phyloP scores from a whole-genome alignment of 352 stramenopile genomes.

The Heterotrichella gracilis region DNA sequence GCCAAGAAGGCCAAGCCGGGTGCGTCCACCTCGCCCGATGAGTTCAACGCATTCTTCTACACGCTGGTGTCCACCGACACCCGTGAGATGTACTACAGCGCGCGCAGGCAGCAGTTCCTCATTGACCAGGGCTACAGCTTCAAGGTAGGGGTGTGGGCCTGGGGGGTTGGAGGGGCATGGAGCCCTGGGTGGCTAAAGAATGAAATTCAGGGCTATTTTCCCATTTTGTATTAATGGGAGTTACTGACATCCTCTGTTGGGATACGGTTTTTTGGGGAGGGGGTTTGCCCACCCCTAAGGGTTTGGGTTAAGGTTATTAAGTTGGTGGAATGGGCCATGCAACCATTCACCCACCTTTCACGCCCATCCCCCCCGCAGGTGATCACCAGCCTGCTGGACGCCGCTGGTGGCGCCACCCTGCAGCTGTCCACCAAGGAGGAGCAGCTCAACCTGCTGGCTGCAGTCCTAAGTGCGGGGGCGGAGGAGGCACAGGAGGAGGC shows the following conservation, averaged over 20 bases:
- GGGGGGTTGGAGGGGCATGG: too few species aligned
- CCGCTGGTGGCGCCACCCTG: too few species aligned
- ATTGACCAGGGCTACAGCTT: slow-evolving; percentile 99
- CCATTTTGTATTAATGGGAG: not conserved
- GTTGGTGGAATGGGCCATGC: too few species aligned
- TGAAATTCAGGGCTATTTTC: too few species aligned
- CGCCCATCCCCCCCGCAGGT: too few species aligned
- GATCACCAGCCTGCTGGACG: too few species aligned
- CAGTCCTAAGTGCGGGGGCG: not conserved
- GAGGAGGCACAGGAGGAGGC: not conserved
- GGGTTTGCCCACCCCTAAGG: not conserved
- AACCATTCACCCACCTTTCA: too few species aligned
- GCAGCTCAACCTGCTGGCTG: not conserved
- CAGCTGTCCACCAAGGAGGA: not conserved
- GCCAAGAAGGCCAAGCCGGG: too few species aligned
- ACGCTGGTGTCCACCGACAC: slow-evolving; percentile 93
- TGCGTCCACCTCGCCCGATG: slow-evolving; percentile 54
- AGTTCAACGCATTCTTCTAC: slow-evolving; percentile 99
- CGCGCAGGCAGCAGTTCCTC: slow-evolving; percentile 93
- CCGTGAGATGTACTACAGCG: slow-evolving; percentile 95
- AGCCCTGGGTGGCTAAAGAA: too few species aligned
- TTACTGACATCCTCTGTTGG: not conserved
- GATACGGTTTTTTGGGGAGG: not conserved
- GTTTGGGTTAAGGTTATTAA: too few species aligned
- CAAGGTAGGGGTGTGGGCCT: too few species aligned